phyloP scores from a whole-genome alignment of 768 basidiomycete genomes.

The Thelephora aurantiotincta region DNA sequence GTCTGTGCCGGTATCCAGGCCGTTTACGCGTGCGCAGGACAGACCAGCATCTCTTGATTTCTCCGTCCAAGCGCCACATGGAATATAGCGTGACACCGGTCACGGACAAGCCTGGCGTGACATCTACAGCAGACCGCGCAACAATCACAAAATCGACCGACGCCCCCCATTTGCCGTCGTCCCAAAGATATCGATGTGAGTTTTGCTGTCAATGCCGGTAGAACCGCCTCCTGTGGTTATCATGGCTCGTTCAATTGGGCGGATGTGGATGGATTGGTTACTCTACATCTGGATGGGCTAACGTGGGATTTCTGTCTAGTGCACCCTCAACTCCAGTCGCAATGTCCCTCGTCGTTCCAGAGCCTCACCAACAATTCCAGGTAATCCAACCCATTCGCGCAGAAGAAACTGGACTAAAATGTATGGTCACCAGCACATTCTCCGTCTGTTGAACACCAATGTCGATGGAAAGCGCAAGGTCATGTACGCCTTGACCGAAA shows the following conservation, averaged over 20 bases:
- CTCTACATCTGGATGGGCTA: background rate
- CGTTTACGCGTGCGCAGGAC: too few species aligned
- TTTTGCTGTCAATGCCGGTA: too few species aligned
- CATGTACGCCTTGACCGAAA: slow-evolving; percentile 98
- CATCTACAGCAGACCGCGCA: too few species aligned
- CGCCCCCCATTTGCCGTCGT: too few species aligned
- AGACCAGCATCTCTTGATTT: too few species aligned
- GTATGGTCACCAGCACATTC: slow-evolving; percentile 62
- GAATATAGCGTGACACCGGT: too few species aligned
- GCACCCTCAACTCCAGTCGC: slow-evolving; percentile 8
- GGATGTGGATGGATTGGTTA: background rate
- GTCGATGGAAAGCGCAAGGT: slow-evolving; percentile 99
- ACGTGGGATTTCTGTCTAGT: background rate
- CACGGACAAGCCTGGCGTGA: too few species aligned
- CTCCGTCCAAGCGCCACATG: too few species aligned
- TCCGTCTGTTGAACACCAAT: slow-evolving; percentile 98
- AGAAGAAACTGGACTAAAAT: slow-evolving; percentile 1
- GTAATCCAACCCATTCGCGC: slow-evolving; percentile 23
- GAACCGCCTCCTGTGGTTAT: too few species aligned
- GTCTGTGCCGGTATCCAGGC: too few species aligned
- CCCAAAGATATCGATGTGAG: too few species aligned
- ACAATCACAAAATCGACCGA: too few species aligned
- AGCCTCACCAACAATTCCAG: slow-evolving; percentile 92
- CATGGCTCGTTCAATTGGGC: background rate
- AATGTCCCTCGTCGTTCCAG: slow-evolving; percentile 97